Conservation (phyloP, 495 filamentous ascomycete species). For the Lineolata rhizophorae region DNA sequence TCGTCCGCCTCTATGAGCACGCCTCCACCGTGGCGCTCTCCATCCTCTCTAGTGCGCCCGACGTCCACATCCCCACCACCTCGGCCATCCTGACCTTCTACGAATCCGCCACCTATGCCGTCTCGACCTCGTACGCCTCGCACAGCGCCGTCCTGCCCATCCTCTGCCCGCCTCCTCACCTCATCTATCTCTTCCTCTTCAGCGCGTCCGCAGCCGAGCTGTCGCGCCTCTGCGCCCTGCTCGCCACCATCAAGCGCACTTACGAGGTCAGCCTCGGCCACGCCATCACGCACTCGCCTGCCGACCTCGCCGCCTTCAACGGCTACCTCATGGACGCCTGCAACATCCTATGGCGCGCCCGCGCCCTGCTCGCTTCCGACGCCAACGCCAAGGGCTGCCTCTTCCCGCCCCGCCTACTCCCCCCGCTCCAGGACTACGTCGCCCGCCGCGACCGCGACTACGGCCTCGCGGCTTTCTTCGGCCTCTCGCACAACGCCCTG, state of each 20-base stretch:
- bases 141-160: conserved; percentile 29
- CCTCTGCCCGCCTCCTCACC: conserved; percentile 39
- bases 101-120: conserved; percentile 30
- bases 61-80: conserved; percentile 14
- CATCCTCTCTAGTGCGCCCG: conserved; percentile 27
- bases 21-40: conserved; percentile 41
- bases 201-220: conserved; percentile 34
- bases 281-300: conserved; percentile 20
- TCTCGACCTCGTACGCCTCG: conserved; percentile 27
- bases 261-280: conserved; percentile 42
- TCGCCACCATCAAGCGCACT: conserved; percentile 45
- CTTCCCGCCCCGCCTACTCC: conserved; percentile 26
- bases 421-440: conserved; percentile 27
- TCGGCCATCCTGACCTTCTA: conserved; percentile 49
- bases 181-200: conserved; percentile 52
- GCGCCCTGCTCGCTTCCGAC: conserved; percentile 46
- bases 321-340: conserved; percentile 77
- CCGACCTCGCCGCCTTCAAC: conserved; percentile 49
- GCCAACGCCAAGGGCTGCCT: conserved; percentile 51
- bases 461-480: conserved; percentile 35
- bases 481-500: conserved; percentile 43
- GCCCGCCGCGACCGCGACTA: conserved; percentile 20
- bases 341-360: conserved; percentile 65
- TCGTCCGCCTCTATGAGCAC: conserved; percentile 30
- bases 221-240: conserved; percentile 48